Base-by-base conservation (phyloP, 805 yeast species). In the Metschnikowia lunata region DNA sequence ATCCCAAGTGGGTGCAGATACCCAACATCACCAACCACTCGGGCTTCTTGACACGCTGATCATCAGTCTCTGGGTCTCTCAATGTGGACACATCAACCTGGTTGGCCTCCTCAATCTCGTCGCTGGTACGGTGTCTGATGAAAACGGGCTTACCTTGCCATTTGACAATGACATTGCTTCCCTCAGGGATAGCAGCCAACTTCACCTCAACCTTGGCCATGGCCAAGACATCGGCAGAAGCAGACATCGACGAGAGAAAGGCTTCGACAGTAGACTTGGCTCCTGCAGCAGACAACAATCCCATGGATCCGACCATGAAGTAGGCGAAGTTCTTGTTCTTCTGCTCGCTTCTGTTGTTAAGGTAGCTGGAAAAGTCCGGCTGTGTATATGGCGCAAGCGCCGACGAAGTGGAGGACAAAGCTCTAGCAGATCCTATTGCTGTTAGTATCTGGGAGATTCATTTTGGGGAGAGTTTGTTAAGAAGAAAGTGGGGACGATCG, bases 101-200 rank as follows among this genome's bases (percentile, higher is more conserved):
- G 71, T 89, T 87, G 55, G 99, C 99, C 77, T 93, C 99, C 40
- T 80, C 88, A 58, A 93, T 90, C 78, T 93, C 99, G 50, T 76
- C 80, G 37, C 79, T 72, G 37, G 99, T 90, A 82, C 99, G 86
- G 81, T 93, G 99, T 80, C 99, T 91, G 70, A 93, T 89, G 75
- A 93, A 93, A 56, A 93, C 97, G 55, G 99, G 99, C 79, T 93
- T 93, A 75, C 99, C 99, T 75, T 95, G 97, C 99, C 99, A 93
- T 75, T 93, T 93, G 58, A 93, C 96, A 63, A 93, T 88, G 54
- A 93, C 95, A 72, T 93, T 93, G 79, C 91, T 91, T 72, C 98
- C 98, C 68, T 84, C 88, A 61, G 99, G 99, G 55, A 93, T 88
- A 52, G 88, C 85, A 46, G 84, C 81, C 61, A 93, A 82, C 67